These are phyloP conservation scores for Teunomyces lycoperdinae DNA, from an alignment of 805 yeast species.

Conservation along the genomic window DNA sequence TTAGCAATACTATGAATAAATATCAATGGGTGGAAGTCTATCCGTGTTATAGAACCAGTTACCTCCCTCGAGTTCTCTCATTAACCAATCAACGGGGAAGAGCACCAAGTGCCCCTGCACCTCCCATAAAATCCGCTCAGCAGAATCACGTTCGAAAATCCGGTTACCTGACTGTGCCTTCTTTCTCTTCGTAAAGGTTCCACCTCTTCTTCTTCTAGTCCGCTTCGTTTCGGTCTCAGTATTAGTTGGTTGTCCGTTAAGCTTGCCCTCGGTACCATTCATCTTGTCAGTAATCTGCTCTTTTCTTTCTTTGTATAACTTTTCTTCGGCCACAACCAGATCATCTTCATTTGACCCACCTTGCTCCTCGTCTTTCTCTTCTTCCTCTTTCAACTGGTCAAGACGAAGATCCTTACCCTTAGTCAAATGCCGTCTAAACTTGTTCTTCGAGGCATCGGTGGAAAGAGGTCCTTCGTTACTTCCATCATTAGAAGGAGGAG, in stretches of 20 bases:
- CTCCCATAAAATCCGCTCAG: conserved; percentile 67
- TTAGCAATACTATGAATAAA: conserved; percentile 43
- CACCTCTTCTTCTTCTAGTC: conserved; percentile 34
- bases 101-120: conserved; percentile 84
- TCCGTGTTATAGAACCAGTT: conserved; percentile 97
- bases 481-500: conserved; percentile 22
- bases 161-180: conserved; percentile 41
- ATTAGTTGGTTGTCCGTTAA: background rate
- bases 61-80: conserved; percentile 80
- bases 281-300: background rate
- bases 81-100: conserved; percentile 92
- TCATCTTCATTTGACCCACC: background rate
- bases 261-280: background rate
- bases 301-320: background rate
- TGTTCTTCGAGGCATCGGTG: background rate
- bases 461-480: background rate
- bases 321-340: background rate
- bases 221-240: background rate
- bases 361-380: conserved; percentile 3
- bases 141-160: conserved; percentile 70
- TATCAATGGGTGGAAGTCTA: conserved; percentile 91
- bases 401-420: conserved; percentile 1
- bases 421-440: conserved; percentile 7
- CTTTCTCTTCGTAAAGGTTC: conserved; percentile 35
- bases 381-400: conserved; percentile 3